Base-by-base conservation (phyloP, 169 alveolate species). In the Eimeria maxima region DNA sequence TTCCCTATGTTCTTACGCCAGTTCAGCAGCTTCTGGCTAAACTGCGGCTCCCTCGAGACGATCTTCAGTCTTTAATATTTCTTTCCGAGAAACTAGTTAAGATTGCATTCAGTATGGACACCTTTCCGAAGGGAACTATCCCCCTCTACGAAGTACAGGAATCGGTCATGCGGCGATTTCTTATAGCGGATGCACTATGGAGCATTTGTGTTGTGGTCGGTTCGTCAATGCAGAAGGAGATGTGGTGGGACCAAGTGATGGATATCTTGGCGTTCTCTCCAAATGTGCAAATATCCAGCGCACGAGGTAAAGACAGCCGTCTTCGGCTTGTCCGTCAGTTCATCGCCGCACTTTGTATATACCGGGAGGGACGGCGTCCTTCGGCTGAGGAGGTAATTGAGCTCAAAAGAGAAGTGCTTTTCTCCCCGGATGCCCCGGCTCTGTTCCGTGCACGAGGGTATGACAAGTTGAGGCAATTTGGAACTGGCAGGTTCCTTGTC, bases 161-260 rank as follows among this genome's bases (percentile, higher is more conserved):
- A 38, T 29, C 83, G 16, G 11, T 73, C 38, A 38, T 16, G 83
- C 91, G 91, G 5, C 91, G 91, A 16, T 47, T 83, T 29, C 91
- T 83, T 18, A 10, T 50, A 14, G 74, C 55, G 11, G 74, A 83
- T 83, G 38, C 45, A 18, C 45, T 83, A 16, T 83, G 91, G 91
- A 2, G 74, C 50, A 5, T 55, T 53, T 83, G 91, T 60, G 33
- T 55, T 55, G 91, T 83, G 53, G 76, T 83, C 8, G 91, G 91
- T 1, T 38, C 76, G 29, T 33, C 74, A 55, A 83, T 83, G 91
- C 69, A 18, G 50, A 83, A 3, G 67, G 42, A 53, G 16, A 24
- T 27, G 4, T 83, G 91, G 91, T 83, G 91, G 91, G 11, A 16
- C 13, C 8, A 0, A 55, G 33, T 83, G 14, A 53, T 55, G 74